A percentile compares a stretch with the other conserved stretches of the same genome.
Evolutionary conservation across 1,139 yeast species (phyloP).

Genomic region (Arxiozyma bovina): DNA sequence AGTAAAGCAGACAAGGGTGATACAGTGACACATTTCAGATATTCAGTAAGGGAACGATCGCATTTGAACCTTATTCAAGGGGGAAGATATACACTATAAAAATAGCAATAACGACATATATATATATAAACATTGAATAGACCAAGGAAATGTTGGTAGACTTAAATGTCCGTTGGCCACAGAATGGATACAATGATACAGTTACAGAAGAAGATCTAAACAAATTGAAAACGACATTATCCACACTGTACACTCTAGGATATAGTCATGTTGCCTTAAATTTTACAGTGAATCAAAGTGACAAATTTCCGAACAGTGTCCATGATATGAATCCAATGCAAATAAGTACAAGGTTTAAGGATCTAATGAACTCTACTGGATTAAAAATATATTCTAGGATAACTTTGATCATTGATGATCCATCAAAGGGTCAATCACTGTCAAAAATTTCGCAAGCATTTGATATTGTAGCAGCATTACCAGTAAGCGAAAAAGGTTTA

Average conservation of each 20-base stretch:
- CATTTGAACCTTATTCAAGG: background rate
- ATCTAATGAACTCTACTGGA: slow-evolving; percentile 30
- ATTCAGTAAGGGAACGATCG: too few relatives aligned
- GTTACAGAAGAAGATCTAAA: slow-evolving; percentile 38
- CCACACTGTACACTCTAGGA: slow-evolving; percentile 55
- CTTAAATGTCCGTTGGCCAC: slow-evolving; percentile 80
- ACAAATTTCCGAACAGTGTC: slow-evolving; percentile 42
- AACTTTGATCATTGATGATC: slow-evolving; percentile 68
- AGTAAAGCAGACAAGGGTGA: too few relatives aligned
- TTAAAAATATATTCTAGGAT: slow-evolving; percentile 59
- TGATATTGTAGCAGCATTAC: slow-evolving; percentile 77
- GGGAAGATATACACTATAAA: background rate
- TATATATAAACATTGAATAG: background rate
- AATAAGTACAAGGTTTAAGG: slow-evolving; percentile 21
- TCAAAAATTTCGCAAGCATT: slow-evolving; percentile 53
- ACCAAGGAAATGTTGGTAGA: slow-evolving; percentile 47
- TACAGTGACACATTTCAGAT: background rate
- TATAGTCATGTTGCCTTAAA: slow-evolving; percentile 70
- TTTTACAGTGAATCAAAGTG: slow-evolving; percentile 48
- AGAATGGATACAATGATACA: slow-evolving; percentile 36
- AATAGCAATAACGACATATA: too few relatives aligned
- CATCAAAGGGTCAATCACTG: slow-evolving; percentile 65
- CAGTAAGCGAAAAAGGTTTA: slow-evolving; percentile 69
- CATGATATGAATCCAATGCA: slow-evolving; percentile 26
- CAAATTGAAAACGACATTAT: slow-evolving; percentile 41